phyloP scores from a whole-genome alignment of 1,284 basidiomycete species.

The Melampsora larici-populina region DNA sequence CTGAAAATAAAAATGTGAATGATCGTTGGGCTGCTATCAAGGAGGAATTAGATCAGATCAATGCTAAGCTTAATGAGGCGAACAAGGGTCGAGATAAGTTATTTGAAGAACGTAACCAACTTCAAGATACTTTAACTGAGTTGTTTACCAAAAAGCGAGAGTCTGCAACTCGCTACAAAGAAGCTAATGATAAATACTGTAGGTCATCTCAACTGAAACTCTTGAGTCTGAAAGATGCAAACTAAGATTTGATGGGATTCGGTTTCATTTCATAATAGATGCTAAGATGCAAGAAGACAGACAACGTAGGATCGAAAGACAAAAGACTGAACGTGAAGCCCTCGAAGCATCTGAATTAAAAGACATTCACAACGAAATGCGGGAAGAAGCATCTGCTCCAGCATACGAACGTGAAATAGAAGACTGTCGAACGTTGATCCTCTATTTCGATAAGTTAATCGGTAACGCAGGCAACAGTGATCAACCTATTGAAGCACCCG shows the following conservation, averaged over 20 bases:
- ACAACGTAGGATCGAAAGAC: constrained; percentile 73
- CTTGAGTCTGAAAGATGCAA: constrained; percentile 44
- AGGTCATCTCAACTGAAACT: constrained; percentile 42
- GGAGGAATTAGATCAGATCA: constrained; percentile 78
- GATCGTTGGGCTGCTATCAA: constrained; percentile 80
- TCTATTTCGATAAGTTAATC: constrained; percentile 69
- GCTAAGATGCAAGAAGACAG: constrained; percentile 61
- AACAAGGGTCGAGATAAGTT: constrained; percentile 78
- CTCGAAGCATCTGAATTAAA: constrained; percentile 79
- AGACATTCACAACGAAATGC: constrained; percentile 73
- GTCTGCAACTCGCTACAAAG: constrained; percentile 66
- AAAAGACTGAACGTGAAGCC: constrained; percentile 73
- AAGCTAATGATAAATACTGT: constrained; percentile 67
- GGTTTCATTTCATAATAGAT: constrained; percentile 48
- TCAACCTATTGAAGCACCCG: constrained; percentile 58
- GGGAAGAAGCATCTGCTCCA: constrained; percentile 85
- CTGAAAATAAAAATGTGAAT: constrained; percentile 75
- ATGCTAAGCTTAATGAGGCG: constrained; percentile 79
- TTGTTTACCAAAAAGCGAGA: constrained; percentile 78
- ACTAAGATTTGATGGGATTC: constrained; percentile 57
- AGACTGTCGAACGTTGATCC: constrained; percentile 91
- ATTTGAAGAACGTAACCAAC: constrained; percentile 76
- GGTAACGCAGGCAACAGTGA: constrained; percentile 55
- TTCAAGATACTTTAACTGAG: constrained; percentile 63
- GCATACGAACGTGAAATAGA: constrained; percentile 93